Percentiles rank a stretch among this genome's conserved stretches.
Evolutionary conservation across 2,329 filamentous ascomycete genomes (phyloP).

Genomic region (Cercospora sesami): DNA sequence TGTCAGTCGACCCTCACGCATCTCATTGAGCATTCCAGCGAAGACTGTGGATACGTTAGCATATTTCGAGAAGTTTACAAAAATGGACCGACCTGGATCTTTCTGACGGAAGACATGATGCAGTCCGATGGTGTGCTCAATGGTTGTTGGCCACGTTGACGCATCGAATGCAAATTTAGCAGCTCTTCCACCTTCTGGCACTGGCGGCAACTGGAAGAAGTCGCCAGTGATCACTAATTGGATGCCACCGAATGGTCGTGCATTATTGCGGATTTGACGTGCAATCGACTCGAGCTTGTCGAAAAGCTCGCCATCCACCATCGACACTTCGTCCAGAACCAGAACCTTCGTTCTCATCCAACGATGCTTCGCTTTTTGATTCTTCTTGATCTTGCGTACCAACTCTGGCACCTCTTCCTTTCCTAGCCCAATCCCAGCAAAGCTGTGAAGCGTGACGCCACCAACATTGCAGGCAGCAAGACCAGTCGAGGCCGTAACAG

Average conservation of each 20-base stretch:
- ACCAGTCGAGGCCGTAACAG: slow-evolving; percentile 92
- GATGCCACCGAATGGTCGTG: slow-evolving; percentile 90
- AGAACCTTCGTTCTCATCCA: slow-evolving; percentile 88
- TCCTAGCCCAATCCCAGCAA: slow-evolving; percentile 89
- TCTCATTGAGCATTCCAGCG: slow-evolving; percentile 94
- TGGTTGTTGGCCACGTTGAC: slow-evolving; percentile 84
- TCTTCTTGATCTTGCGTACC: slow-evolving; percentile 86
- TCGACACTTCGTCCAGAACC: slow-evolving; percentile 92
- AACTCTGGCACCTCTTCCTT: slow-evolving; percentile 81
- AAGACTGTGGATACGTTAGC: slow-evolving; percentile 60
- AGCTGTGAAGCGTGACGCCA: slow-evolving; percentile 93
- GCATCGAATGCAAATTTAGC: slow-evolving; percentile 93
- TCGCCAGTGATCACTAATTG: slow-evolving; percentile 95
- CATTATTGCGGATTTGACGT: slow-evolving; percentile 82
- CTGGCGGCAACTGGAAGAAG: slow-evolving; percentile 95
- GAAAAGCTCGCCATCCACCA: slow-evolving; percentile 96
- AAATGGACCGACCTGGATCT: slow-evolving; percentile 62
- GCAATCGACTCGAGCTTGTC: slow-evolving; percentile 93
- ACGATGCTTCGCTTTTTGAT: slow-evolving; percentile 80
- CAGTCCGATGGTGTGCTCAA: slow-evolving; percentile 92
- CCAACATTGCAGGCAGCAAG: slow-evolving; percentile 96
- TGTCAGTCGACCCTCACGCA: slow-evolving; percentile 82
- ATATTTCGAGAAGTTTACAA: not conserved
- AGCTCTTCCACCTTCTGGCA: slow-evolving; percentile 72
- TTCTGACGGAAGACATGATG: slow-evolving; percentile 96